phyloP scores from a whole-genome alignment of 2,329 filamentous ascomycete genomes.

The Penicillium sp. region DNA sequence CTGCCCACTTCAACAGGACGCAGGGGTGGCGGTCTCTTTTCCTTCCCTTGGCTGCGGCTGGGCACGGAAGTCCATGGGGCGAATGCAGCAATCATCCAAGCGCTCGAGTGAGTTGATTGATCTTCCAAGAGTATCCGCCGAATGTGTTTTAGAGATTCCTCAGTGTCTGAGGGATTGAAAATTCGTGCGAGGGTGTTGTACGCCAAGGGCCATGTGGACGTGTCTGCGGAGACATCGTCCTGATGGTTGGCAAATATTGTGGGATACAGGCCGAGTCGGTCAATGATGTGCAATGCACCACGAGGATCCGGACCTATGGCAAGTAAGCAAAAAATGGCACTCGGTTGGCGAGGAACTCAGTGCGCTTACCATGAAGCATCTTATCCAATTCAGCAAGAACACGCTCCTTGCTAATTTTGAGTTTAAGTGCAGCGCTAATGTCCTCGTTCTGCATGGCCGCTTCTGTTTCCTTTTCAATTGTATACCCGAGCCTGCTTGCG shows the following conservation, averaged over 20 bases:
- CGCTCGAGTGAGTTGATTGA: slow-evolving; percentile 60
- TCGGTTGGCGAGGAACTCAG: background rate
- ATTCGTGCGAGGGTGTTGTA: slow-evolving; percentile 60
- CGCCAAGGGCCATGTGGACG: slow-evolving; percentile 54
- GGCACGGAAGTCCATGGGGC: slow-evolving; percentile 62
- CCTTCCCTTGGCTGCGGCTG: slow-evolving; percentile 34
- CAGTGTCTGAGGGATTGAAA: slow-evolving; percentile 26
- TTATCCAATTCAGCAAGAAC: slow-evolving; percentile 85
- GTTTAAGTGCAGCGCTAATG: slow-evolving; percentile 71
- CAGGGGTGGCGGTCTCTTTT: slow-evolving; percentile 51
- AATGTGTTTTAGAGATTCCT: slow-evolving; percentile 27
- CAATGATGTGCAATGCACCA: slow-evolving; percentile 34
- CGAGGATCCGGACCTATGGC: slow-evolving; percentile 34
- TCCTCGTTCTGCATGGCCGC: slow-evolving; percentile 67
- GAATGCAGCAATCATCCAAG: slow-evolving; percentile 71
- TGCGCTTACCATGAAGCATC: slow-evolving; percentile 65
- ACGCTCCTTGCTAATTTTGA: slow-evolving; percentile 89
- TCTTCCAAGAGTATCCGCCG: slow-evolving; percentile 54
- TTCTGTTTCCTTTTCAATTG: slow-evolving; percentile 65
- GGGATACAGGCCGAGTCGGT: slow-evolving; percentile 33
- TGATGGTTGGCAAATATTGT: slow-evolving; percentile 40
- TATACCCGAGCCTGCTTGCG: slow-evolving; percentile 74
- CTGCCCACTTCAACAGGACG: slow-evolving; percentile 59
- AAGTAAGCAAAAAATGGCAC: background rate
- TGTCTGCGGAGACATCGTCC: slow-evolving; percentile 52